Evolutionary conservation across 805 yeast genomes (phyloP), one percentile per base, ranked within the genome.

Genomic region (Lipomyces kockii): DNA sequence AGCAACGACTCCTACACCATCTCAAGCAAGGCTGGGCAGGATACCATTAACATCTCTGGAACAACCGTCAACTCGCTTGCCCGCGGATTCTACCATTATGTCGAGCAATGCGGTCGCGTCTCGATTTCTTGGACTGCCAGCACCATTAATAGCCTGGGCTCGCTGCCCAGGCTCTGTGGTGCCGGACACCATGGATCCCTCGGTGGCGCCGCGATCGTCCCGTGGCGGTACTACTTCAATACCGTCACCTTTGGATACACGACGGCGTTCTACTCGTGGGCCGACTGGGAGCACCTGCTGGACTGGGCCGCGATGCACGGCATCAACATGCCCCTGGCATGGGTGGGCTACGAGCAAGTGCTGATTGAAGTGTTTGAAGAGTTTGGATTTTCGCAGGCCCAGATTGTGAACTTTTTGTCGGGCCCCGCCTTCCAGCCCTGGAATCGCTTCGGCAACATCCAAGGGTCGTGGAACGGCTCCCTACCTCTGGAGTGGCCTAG

Each of bases 281-380:
- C 49, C 49, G 49, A 43, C 49, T 43, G 49, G 49, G 49, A 43
- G 49, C 49, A 43, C 49, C 22, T 43, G 49, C 49, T 43, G 49
- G 49, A 43, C 49, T 43, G 49, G 49, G 49, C 49, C 49, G 49
- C 49, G 49, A 43, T 43, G 49, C 49, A 43, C 49, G 49, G 49
- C 49, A 43, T 43, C 49, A 43, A 43, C 49, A 17, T 43, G 49
- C 49, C 49, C 20, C 49, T 43, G 20, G 49, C 49, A 12, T 43
- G 49, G 49, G 49, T 43, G 49, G 49, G 49, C 49, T 43, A 43
- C 12, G 49, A 43, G 49, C 22, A 43, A 14, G 49, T 43, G 49
- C 49, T 43, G 49, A 43, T 43, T 17, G 49, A 43, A 17, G 22
- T 43, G 22, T 43, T 43, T 14, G 49, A 43, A 14, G 49, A 43